Percentiles rank a stretch among this genome's conserved stretches.
Evolutionary conservation across 176 grass and related monocot species (phyloP).

Genomic region (Oryza coarctata): DNA sequence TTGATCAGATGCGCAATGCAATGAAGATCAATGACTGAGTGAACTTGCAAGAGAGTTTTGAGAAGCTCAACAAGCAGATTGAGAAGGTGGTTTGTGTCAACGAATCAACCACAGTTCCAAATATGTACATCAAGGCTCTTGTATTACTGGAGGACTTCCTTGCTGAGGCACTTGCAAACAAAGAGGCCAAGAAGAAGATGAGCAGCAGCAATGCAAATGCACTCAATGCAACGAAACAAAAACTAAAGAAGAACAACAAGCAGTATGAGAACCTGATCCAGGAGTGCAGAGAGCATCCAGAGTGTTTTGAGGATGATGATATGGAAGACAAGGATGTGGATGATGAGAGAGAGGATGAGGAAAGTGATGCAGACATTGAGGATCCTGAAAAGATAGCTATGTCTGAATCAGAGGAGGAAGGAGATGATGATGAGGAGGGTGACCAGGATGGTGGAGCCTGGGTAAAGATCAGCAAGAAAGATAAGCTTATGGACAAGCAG

Average conservation of each 20-base stretch:
- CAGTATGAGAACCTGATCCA: slow-evolving; percentile 75
- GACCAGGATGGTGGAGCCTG: slow-evolving; percentile 41
- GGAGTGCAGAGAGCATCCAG: slow-evolving; percentile 62
- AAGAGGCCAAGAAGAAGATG: slow-evolving; percentile 98
- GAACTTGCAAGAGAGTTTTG: slow-evolving; percentile 85
- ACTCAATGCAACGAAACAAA: slow-evolving; percentile 83
- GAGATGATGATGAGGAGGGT: slow-evolving; percentile 30
- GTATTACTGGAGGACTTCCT: slow-evolving; percentile 91
- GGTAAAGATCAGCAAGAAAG: slow-evolving; percentile 57
- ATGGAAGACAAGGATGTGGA: slow-evolving; percentile 51
- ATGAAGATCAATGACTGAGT: slow-evolving; percentile 99
- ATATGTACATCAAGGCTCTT: slow-evolving; percentile 81
- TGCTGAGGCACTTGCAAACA: slow-evolving; percentile 84
- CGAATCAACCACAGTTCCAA: slow-evolving; percentile 74
- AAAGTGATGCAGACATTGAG: slow-evolving; percentile 48
- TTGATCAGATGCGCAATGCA: slow-evolving; percentile 92
- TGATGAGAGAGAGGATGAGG: slow-evolving; percentile 32
- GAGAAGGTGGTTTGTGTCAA: slow-evolving; percentile 90
- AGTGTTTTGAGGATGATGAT: slow-evolving; percentile 60
- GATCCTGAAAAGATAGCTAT: slow-evolving; percentile 42
- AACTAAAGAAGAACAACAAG: slow-evolving; percentile 98
- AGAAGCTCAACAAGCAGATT: slow-evolving; percentile 95
- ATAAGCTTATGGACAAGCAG: slow-evolving; percentile 81
- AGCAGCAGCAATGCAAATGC: slow-evolving; percentile 93
- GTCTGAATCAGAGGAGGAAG: slow-evolving; percentile 55